phyloP scores from a whole-genome alignment of 257 asterid genomes.

The Plectranthus barbatus region DNA sequence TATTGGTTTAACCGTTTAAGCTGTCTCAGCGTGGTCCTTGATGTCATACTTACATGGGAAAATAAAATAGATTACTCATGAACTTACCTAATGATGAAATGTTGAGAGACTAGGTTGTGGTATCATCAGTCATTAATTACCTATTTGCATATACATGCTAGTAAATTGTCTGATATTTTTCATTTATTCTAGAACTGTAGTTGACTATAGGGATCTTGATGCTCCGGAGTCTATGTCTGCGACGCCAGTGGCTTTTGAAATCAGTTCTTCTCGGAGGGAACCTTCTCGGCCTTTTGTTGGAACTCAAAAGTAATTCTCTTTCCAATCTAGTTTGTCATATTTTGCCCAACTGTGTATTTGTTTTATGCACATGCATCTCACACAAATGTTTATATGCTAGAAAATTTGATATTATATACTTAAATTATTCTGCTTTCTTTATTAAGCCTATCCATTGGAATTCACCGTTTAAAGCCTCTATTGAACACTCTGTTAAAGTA shows the following conservation, averaged over 20 bases:
- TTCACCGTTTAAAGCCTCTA: background rate
- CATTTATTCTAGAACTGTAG: conserved; percentile 27
- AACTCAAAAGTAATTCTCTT: conserved; percentile 23
- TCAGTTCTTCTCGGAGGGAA: conserved; percentile 25
- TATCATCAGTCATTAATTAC: background rate
- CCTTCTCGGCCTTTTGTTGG: conserved; percentile 21
- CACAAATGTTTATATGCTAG: background rate
- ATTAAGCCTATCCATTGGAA: background rate
- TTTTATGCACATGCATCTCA: background rate
- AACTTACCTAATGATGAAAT: background rate
- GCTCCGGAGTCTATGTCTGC: conserved; percentile 37
- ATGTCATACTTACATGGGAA: conserved; percentile 1
- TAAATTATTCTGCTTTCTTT: background rate
- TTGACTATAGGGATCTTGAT: conserved; percentile 51
- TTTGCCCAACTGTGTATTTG: conserved; percentile 3
- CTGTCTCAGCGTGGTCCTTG: background rate
- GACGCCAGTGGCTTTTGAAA: conserved; percentile 23
- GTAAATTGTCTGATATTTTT: conserved; percentile 14
- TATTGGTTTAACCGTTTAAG: background rate
- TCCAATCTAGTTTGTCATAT: background rate
- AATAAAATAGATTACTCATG: background rate
- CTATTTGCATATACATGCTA: background rate
- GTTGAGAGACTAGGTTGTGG: background rate
- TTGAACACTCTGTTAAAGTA: background rate
- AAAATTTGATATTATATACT: background rate